Evolutionary conservation across 2,329 filamentous ascomycete species (phyloP).

Genomic region (Scedosporium apiospermum): DNA sequence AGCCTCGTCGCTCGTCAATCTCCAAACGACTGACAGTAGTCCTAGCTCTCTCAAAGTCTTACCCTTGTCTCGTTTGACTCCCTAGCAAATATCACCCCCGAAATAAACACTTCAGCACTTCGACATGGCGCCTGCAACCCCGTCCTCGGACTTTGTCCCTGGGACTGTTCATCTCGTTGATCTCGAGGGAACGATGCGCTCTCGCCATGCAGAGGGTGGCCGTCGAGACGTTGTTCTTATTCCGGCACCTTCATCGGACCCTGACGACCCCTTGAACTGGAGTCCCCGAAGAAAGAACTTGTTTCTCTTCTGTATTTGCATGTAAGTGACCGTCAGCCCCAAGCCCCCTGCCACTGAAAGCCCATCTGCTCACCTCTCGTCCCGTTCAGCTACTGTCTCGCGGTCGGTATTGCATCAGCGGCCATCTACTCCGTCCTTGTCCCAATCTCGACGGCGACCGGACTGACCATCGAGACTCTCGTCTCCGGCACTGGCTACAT

Average conservation of each 20-base stretch:
- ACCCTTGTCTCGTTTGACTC: no score
- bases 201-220: conserved; percentile 9
- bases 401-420: conserved; percentile 16
- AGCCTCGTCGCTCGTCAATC: no score
- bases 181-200: conserved; percentile 15
- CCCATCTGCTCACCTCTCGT: no score
- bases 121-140: no score
- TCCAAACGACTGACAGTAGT: no score
- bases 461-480: conserved; percentile 31
- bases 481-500: conserved; percentile 41
- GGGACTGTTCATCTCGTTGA: conserved; percentile 35
- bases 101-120: no score
- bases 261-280: conserved; percentile 16
- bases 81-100: no score
- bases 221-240: conserved; percentile 18
- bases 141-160: conserved; percentile 11
- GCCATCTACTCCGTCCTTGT: conserved; percentile 23
- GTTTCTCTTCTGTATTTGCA: conserved; percentile 16
- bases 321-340: conserved; percentile 29
- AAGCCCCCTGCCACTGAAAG: conserved; percentile 15
- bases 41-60: no score
- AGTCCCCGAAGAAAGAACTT: conserved; percentile 9
- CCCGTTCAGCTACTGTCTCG: no score
- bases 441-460: conserved; percentile 33
- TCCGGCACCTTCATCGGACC: conserved; percentile 13